Evolutionary conservation across 1,284 basidiomycete genomes (phyloP).

Genomic region (Fomes fomentarius): DNA sequence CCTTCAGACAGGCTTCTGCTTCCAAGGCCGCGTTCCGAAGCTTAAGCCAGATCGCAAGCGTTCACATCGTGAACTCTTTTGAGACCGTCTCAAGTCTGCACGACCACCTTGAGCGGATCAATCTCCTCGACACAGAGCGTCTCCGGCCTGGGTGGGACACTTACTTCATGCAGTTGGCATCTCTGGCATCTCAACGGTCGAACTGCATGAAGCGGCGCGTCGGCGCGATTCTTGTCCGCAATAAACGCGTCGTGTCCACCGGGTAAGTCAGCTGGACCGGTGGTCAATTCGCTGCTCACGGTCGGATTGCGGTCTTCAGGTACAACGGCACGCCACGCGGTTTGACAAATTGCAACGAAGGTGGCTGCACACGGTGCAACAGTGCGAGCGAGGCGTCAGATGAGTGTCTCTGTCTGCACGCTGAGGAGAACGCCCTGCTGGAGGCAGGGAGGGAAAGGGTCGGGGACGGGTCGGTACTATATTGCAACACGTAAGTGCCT

Average conservation of each 20-base stretch:
- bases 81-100: slow-evolving; percentile 57
- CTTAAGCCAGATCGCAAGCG: slow-evolving; percentile 55
- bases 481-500: slow-evolving; percentile 81
- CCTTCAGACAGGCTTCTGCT: not conserved
- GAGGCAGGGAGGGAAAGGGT: slow-evolving; percentile 90
- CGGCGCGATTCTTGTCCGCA: slow-evolving; percentile 88
- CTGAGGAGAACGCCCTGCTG: slow-evolving; percentile 96
- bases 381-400: slow-evolving; percentile 60
- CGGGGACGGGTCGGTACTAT: slow-evolving; percentile 83
- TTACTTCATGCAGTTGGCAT: slow-evolving; percentile 95
- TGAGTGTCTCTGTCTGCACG: slow-evolving; percentile 95
- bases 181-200: slow-evolving; percentile 84
- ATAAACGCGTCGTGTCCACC: slow-evolving; percentile 90
- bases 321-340: slow-evolving; percentile 98
- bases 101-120: slow-evolving; percentile 65
- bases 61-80: slow-evolving; percentile 79
- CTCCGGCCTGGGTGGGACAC: slow-evolving; percentile 91
- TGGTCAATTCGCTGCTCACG: no score
- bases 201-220: slow-evolving; percentile 99
- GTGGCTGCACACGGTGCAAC: slow-evolving; percentile 87
- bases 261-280: slow-evolving; percentile 66
- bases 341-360: slow-evolving; percentile 86
- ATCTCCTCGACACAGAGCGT: slow-evolving; percentile 73
- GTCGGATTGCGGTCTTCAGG: no score
- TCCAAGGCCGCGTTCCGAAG: slow-evolving; percentile 35